Evolutionary conservation across 768 basidiomycete species (phyloP), one percentile per base, ranked within the genome.

Genomic region (Tulasnella sp.): DNA sequence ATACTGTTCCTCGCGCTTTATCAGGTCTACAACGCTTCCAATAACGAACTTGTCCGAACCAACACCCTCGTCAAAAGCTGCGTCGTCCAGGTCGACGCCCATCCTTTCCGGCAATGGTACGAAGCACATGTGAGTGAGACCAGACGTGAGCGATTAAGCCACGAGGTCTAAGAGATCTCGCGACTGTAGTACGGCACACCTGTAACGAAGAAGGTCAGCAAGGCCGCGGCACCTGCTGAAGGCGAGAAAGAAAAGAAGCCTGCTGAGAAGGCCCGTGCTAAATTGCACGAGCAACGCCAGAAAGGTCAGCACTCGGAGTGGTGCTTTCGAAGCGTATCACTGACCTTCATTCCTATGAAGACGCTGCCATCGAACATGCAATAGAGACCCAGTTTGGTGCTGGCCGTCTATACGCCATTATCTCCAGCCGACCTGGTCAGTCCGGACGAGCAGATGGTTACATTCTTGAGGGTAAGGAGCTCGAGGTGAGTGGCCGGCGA

Each of bases 81-180:
- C 83, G 94, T 99, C 88, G 95, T 99, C 87, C 97, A 99, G 87
- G 87, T 99, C 85, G 98, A 99, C 89, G 97, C 98, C 82, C 93
- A 97, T 44, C 98, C 98, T 82, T 99, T 99, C 95, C 92, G 97
- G 83, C 97, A 98, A 89, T 99, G 97, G 97, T 99, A 98, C 86
- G 98, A 99, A 89, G 89, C 95, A 58, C 97, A 99, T 88, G 96
- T 97, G 87, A 84, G 96, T 92, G 20, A 16, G 22, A n/a, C 34
- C 22, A 37, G 64, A 4, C 22, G 11, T 28, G 24, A 22, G 28
- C 50, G 48, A 81, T 50, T 28, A 46, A 80, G 42, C 74, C 0
- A 14, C 60, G 16, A 48, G 54, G 31, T 44, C 54, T 44, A 22
- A 81, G 20, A 76, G 34, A 78, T 72, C 80, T 74, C 54, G 81